Evolutionary conservation across 176 grass and related monocot genomes (phyloP), one percentile per base, ranked within the genome.

Genomic region (Oryza coarctata): DNA sequence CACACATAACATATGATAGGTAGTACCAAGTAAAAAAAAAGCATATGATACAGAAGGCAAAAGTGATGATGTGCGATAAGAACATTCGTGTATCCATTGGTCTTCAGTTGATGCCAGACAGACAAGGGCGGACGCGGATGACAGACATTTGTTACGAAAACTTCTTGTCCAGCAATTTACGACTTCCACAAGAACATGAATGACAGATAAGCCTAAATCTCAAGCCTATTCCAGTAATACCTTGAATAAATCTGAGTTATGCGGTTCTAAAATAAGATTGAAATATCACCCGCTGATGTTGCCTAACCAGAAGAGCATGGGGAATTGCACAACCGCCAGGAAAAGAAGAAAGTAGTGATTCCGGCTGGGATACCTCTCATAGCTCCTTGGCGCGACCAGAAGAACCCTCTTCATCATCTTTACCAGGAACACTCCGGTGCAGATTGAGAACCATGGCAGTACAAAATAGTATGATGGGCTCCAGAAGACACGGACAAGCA

Each of bases 281-380:
- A 23, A 79, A 38, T 30, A 80, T 69, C 65, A 69, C 29, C 12
- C 45, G 22, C 31, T 68, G 64, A 80, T 69, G 22, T 80, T 80
- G 78, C 44, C 44, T 57, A 70, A n/a, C 65, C 44, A 70, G 4
- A 80, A 80, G 65, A 92, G 80, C 39, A 94, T 76, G 0, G 94
- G 92, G 32, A 97, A 92, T 35, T 94, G 92, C 1, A 80, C 86
- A n/a, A 90, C 34, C 0, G 80, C 90, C 3, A 94, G 82, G 76
- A 92, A 92, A 23, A 94, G 92, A 34, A 97, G 85, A 64, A 97
- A 80, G 63, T 89, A 97, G 88, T 97, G 90, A 52, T 91, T 89
- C 58, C 88, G 62, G 66, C 32, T 81, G 28, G 66, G 66, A 40
- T 81, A 66, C 13, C 66, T 81, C 77, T 92, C 89, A 12, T 90